phyloP scores from a whole-genome alignment of 257 asterid genomes.

The Solanum acaule region DNA sequence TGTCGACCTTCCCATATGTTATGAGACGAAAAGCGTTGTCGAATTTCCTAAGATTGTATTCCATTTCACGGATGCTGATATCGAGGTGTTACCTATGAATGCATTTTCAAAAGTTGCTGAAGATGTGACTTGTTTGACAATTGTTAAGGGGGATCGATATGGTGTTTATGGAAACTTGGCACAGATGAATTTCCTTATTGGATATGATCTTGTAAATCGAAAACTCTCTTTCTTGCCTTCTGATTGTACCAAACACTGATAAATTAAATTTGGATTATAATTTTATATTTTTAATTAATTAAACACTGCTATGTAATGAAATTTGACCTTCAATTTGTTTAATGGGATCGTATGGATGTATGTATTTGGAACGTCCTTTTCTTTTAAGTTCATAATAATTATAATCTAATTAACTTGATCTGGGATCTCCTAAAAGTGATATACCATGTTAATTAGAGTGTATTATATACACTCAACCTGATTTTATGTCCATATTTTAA shows the following conservation, averaged over 20 bases:
- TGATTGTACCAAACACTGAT: slow-evolving; percentile 25
- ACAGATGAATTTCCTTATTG: slow-evolving; percentile 31
- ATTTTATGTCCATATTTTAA: no score
- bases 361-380: background rate
- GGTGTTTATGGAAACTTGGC: slow-evolving; percentile 43
- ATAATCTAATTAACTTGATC: no score
- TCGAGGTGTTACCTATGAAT: slow-evolving; percentile 15
- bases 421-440: no score
- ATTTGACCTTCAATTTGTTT: background rate
- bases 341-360: background rate
- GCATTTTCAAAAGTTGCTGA: slow-evolving; percentile 24
- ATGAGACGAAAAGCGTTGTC: background rate
- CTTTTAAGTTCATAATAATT: no score
- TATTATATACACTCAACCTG: no score
- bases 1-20: background rate
- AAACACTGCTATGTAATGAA: background rate
- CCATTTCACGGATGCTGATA: slow-evolving; percentile 41
- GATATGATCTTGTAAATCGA: slow-evolving; percentile 36
- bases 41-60: slow-evolving; percentile 11
- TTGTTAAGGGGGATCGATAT: background rate
- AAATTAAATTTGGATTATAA: no score
- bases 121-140: slow-evolving; percentile 29
- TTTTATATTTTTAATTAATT: background rate
- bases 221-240: slow-evolving; percentile 22
- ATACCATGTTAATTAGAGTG: no score